Evolutionary conservation across 2,329 filamentous ascomycete genomes (phyloP), one percentile per base, ranked within the genome.

Genomic region (Beauveria sp.): DNA sequence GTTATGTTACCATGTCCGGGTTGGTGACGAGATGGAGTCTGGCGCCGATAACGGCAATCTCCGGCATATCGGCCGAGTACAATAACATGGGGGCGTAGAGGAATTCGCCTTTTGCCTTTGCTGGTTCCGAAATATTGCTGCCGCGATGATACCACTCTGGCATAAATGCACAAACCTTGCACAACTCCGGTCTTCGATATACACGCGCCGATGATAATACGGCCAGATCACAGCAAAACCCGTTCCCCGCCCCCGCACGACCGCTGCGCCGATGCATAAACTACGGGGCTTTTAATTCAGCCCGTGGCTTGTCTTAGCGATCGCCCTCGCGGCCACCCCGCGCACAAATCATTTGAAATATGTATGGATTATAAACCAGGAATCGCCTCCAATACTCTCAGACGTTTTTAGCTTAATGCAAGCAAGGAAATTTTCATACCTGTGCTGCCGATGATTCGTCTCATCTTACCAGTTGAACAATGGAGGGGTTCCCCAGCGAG

Each of bases 191-290:
- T 38, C 16, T 24, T 26, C 5, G 34, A 38, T 47, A 26, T 18
- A 26, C 12, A 26, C 10, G 22, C 45, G 24, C 20, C 20, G 45
- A 24, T 34, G 18, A 52, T 34, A 34, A 38, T 38, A 20, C 3
- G 38, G 28, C 28, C 30, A 52, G 26, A 54, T 54, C 24, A 40
- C n/a, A 50, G 30, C 16, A 45, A 30, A 26, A 5, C 42, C 42
- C 42, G 18, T 20, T 43, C n/a, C 45, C 18, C 24, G 42, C 46
- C 54, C 54, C 54, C 54, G 54, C 54, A 56, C 54, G 40, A 47
- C 40, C 34, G 52, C 52, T 56, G 26, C 43, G 53, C 38, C 53
- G 54, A 46, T 47, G 54, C 54, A 56, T 54, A 54, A 45, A 46
- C 26, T 46, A 56, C 43, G 54, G 54, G 54, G 54, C 54, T 34